phyloP scores from a whole-genome alignment of 495 filamentous ascomycete species.

The Opeltia flavorubescens region DNA sequence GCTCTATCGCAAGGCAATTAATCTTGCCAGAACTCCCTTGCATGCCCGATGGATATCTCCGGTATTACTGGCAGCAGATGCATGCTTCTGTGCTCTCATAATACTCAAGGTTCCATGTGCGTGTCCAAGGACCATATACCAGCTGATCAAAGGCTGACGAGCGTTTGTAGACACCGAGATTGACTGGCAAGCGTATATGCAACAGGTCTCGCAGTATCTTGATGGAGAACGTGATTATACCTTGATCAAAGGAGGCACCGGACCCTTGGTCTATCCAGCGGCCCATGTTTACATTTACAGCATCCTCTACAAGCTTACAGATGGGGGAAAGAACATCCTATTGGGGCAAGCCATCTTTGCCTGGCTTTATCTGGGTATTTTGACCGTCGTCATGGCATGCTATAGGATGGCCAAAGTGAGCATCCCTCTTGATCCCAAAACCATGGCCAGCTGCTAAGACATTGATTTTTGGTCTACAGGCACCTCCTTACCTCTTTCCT shows the following conservation, averaged over 20 bases:
- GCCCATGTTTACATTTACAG: conserved; percentile 88
- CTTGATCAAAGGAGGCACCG: conserved; percentile 73
- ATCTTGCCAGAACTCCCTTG: conserved; percentile 33
- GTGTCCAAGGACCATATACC: conserved; percentile 11
- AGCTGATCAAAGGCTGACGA: conserved; percentile 2
- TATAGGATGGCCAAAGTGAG: conserved; percentile 59
- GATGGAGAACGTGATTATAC: conserved; percentile 81
- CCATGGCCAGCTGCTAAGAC: neutral
- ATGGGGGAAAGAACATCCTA: conserved; percentile 60
- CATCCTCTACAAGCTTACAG: conserved; percentile 60
- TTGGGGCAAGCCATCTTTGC: conserved; percentile 72
- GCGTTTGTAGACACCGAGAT: conserved; percentile 75
- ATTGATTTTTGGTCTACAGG: conserved; percentile 27
- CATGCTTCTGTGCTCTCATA: conserved; percentile 55
- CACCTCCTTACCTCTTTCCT: conserved; percentile 77
- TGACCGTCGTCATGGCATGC: conserved; percentile 66
- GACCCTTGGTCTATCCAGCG: conserved; percentile 74
- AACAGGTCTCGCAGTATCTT: conserved; percentile 68
- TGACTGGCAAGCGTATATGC: conserved; percentile 95
- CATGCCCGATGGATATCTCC: conserved; percentile 53
- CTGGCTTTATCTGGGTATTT: conserved; percentile 56
- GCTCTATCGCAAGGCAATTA: conserved; percentile 13
- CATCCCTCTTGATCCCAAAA: neutral
- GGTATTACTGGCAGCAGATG: conserved; percentile 58
- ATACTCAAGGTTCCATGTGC: conserved; percentile 82